Conservation (phyloP, 768 basidiomycete species). For the Lentinula aciculospora region DNA sequence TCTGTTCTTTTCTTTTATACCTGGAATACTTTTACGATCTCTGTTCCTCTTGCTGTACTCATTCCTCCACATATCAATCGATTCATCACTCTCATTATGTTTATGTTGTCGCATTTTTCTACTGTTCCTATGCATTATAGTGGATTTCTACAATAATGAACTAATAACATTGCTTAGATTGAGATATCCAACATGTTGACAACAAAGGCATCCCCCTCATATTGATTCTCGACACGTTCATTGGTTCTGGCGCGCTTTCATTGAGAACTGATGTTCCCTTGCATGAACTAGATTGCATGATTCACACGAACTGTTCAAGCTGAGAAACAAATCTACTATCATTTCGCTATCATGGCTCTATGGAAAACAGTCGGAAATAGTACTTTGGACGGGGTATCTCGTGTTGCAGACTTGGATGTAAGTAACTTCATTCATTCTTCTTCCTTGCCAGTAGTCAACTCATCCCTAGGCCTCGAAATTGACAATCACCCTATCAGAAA, state of each 20-base stretch:
- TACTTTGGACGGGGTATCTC: not conserved
- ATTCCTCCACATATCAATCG: not conserved
- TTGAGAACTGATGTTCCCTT: too few relatives aligned
- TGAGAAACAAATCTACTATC: not conserved
- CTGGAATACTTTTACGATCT: not conserved
- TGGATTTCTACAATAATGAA: not conserved
- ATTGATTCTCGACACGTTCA: too few relatives aligned
- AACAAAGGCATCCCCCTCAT: too few relatives aligned
- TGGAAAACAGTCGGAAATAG: conserved; percentile 5
- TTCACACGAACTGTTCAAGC: not conserved
- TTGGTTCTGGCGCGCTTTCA: too few relatives aligned
- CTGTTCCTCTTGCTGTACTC: not conserved
- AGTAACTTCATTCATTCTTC: not conserved
- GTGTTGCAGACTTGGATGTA: conserved; percentile 1
- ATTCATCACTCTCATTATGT: not conserved
- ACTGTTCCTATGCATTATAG: not conserved
- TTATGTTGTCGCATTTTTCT: not conserved
- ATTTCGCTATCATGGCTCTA: not conserved
- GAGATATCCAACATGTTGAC: too few relatives aligned
- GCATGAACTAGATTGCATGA: too few relatives aligned
- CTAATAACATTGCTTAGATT: not conserved
- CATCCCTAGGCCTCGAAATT: conserved; percentile 2
- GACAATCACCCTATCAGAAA: not conserved
- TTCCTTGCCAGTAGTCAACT: not conserved
- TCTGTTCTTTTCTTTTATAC: not conserved